phyloP scores from a whole-genome alignment of 2,329 filamentous ascomycete species.

The Penicillium sp. region DNA sequence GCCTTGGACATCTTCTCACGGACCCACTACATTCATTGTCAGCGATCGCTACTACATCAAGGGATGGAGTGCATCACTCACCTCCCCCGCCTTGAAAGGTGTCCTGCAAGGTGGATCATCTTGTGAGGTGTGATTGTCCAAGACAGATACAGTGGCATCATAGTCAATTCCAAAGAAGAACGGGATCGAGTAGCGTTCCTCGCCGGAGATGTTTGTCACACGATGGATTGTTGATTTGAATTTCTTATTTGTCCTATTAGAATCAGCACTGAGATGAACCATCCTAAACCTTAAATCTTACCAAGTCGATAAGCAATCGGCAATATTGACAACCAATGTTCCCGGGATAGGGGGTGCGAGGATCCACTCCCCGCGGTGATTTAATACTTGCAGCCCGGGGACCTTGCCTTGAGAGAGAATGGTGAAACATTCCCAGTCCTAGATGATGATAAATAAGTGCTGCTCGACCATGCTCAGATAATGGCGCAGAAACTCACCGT shows the following conservation, averaged over 20 bases:
- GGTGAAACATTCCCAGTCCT: constrained; percentile 45
- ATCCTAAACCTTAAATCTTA: constrained; percentile 1
- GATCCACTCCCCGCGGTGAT: constrained; percentile 31
- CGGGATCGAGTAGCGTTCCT: constrained; percentile 42
- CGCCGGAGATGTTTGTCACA: constrained; percentile 40
- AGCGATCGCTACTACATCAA: not conserved
- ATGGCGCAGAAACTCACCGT: constrained; percentile 24
- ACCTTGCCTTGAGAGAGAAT: constrained; percentile 44
- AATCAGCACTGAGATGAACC: not conserved
- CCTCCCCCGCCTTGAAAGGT: constrained; percentile 24
- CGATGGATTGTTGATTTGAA: constrained; percentile 44
- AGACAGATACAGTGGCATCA: constrained; percentile 32
- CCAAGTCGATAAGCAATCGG: constrained; percentile 33
- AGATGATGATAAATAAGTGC: not conserved
- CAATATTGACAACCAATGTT: constrained; percentile 34
- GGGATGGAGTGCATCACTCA: constrained; percentile 5
- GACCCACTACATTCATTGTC: constrained; percentile 11
- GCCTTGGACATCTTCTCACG: constrained; percentile 17
- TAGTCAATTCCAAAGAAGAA: constrained; percentile 47
- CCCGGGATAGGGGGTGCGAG: constrained; percentile 24
- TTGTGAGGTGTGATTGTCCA: constrained; percentile 17
- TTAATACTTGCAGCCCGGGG: constrained; percentile 37
- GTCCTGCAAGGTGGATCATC: constrained; percentile 11
- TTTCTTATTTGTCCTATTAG: constrained; percentile 36
- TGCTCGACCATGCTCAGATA: not conserved